Conservation (phyloP, 148 eudicot species). For the Salicornia ramosissima region DNA sequence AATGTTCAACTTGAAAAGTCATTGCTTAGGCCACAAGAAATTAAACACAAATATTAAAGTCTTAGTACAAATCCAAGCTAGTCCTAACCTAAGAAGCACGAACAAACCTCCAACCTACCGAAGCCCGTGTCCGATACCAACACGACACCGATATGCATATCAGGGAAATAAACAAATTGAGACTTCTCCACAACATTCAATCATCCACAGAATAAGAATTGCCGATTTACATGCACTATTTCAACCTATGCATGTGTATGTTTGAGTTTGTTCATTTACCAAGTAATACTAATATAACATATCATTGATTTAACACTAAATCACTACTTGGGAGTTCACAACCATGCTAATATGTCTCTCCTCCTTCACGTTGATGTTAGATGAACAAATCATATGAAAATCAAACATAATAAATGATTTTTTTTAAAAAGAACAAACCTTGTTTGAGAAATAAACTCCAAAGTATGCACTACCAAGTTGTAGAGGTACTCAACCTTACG, state of each 20-base stretch:
- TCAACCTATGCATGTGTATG: too few species aligned
- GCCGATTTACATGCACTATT: too few species aligned
- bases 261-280: too few species aligned
- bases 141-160: too few species aligned
- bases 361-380: neutral
- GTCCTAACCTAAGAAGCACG: neutral
- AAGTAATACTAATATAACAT: neutral
- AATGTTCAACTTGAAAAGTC: neutral
- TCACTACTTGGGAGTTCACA: neutral
- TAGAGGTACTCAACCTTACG: conserved; percentile 88
- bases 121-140: too few species aligned
- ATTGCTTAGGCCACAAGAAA: neutral
- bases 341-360: neutral
- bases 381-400: neutral
- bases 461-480: conserved; percentile 75
- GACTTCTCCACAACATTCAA: too few species aligned
- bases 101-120: too few species aligned
- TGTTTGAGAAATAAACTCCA: conserved; percentile 73
- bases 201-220: too few species aligned
- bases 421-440: conserved; percentile 38
- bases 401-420: conserved; percentile 1
- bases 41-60: neutral
- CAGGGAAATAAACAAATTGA: too few species aligned
- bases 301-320: neutral
- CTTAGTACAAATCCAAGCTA: neutral